phyloP scores from a whole-genome alignment of 331 rosid species.

The Malus hybrid region DNA sequence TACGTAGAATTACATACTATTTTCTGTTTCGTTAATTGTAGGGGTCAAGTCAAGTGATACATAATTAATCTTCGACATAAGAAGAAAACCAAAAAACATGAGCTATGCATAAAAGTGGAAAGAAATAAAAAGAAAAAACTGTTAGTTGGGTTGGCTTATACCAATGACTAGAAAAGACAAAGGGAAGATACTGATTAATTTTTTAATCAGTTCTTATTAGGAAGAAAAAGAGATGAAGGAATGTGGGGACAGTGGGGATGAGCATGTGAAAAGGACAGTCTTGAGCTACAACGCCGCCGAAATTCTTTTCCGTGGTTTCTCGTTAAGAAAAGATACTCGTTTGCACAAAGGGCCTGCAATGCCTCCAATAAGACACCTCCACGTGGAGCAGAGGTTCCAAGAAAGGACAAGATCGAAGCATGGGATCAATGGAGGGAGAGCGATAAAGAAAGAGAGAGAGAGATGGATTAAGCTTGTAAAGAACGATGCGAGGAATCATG shows the following conservation, averaged over 20 bases:
- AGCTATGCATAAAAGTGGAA: neutral
- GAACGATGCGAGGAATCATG: constrained; percentile 43
- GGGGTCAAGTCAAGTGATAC: no score
- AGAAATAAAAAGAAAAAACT: neutral
- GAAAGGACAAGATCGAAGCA: constrained; percentile 74
- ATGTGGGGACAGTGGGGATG: neutral
- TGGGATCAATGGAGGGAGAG: constrained; percentile 46
- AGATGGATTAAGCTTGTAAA: constrained; percentile 22
- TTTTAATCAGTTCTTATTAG: neutral
- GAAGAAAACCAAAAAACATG: no score
- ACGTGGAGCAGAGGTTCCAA: constrained; percentile 46
- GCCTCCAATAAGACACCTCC: constrained; percentile 28
- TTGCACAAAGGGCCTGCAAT: constrained; percentile 5
- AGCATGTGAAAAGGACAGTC: constrained; percentile 30
- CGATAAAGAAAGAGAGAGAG: constrained; percentile 7
- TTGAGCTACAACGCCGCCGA: constrained; percentile 56
- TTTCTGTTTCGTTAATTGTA: no score
- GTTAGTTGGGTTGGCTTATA: neutral
- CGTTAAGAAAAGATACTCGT: constrained; percentile 32
- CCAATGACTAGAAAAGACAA: neutral
- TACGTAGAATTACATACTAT: no score
- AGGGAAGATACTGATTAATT: neutral
- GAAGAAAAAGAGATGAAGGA: neutral
- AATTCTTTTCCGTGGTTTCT: constrained; percentile 33
- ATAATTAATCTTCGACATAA: no score